phyloP scores from a whole-genome alignment of 208 protist genomes.

The Crithidia acanthocephali region DNA sequence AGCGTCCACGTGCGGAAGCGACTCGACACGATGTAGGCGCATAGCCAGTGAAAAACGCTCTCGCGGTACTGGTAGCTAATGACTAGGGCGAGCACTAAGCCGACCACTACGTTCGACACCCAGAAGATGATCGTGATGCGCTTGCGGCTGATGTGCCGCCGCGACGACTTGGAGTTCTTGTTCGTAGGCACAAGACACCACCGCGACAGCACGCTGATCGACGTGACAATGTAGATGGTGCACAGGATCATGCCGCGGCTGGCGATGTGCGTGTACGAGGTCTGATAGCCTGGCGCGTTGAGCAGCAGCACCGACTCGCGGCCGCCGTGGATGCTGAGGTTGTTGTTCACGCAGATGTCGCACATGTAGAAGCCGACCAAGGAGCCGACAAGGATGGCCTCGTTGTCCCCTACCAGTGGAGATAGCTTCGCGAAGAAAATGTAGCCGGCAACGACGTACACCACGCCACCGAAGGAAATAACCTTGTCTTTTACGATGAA shows the following conservation, averaged over 20 bases:
- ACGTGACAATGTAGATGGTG: constrained; percentile 52
- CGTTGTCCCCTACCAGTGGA: constrained; percentile 70
- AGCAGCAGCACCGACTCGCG: constrained; percentile 42
- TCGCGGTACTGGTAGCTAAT: constrained; percentile 72
- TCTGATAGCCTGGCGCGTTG: constrained; percentile 54
- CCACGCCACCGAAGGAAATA: constrained; percentile 61
- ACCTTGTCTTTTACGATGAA: constrained; percentile 71
- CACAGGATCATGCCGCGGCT: constrained; percentile 67
- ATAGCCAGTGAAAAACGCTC: constrained; percentile 69
- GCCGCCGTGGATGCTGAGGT: constrained; percentile 42
- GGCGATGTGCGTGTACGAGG: constrained; percentile 78
- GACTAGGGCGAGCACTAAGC: constrained; percentile 27
- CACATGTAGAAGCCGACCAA: constrained; percentile 81
- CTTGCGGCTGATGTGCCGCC: constrained; percentile 50
- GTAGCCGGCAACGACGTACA: constrained; percentile 69
- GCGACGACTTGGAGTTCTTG: constrained; percentile 82
- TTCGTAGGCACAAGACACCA: constrained; percentile 60
- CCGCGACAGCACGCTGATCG: constrained; percentile 45
- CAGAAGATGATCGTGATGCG: constrained; percentile 78
- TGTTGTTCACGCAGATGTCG: constrained; percentile 80
- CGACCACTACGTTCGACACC: constrained; percentile 41
- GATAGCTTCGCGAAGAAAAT: constrained; percentile 67
- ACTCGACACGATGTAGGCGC: constrained; percentile 62
- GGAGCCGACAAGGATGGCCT: constrained; percentile 74
- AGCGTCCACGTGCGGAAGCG: constrained; percentile 67